Conservation (phyloP, 306 rosid genomes). For the Cyamopsis tetragonoloba region DNA sequence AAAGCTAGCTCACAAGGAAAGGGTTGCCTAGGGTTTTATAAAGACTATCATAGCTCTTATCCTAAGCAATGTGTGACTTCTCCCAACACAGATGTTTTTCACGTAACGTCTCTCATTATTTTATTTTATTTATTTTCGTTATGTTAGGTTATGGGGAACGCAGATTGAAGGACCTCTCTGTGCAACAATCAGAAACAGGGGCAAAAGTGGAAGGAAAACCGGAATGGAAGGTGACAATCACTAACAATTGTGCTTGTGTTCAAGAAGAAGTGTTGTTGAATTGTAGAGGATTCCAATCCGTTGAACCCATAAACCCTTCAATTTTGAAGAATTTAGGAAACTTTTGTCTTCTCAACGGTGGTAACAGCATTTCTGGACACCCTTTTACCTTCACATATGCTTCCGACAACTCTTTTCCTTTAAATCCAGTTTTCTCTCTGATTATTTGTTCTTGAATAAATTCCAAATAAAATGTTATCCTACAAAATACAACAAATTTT, state of each 20-base stretch:
- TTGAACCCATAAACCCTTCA: constrained; percentile 24
- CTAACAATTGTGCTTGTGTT: constrained; percentile 20
- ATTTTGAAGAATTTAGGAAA: background rate
- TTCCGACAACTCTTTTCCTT: too few species aligned
- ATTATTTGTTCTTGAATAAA: too few species aligned
- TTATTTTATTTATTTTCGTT: too few species aligned
- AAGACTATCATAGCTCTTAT: too few species aligned
- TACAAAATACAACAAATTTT: too few species aligned
- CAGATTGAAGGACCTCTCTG: background rate
- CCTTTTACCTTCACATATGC: too few species aligned
- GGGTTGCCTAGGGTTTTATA: too few species aligned
- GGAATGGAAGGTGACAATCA: constrained; percentile 37
- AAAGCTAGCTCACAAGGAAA: too few species aligned
- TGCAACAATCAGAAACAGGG: constrained; percentile 31
- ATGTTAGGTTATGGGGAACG: constrained; percentile 30
- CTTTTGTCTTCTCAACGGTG: constrained; percentile 26
- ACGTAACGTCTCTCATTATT: background rate
- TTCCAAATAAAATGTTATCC: too few species aligned
- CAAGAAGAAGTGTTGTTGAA: constrained; percentile 9
- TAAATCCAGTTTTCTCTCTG: too few species aligned
- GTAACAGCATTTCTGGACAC: too few species aligned
- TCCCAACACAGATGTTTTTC: background rate
- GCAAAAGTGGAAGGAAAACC: constrained; percentile 10
- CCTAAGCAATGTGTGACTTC: too few species aligned
- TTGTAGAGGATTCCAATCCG: constrained; percentile 31